Evolutionary conservation across 768 basidiomycete species (phyloP).

Genomic region (Boletus pseudopeckii): DNA sequence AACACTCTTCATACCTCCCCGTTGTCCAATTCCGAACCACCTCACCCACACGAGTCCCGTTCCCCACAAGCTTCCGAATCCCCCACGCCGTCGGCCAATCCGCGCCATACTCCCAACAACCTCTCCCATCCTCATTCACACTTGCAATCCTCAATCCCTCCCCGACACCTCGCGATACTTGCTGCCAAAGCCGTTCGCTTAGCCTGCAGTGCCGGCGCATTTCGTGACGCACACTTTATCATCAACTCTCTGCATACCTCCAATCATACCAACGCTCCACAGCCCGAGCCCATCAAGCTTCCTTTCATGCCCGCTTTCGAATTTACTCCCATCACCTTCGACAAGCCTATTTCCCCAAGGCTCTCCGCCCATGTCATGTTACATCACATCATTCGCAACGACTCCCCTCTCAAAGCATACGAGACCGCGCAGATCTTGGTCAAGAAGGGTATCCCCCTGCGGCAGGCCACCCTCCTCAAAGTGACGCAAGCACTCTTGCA

Average conservation of each 20-base stretch:
- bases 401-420: slow-evolving; percentile 46
- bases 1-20: not conserved
- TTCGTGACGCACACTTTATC: slow-evolving; percentile 52
- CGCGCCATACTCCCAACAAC: not conserved
- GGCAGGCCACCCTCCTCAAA: slow-evolving; percentile 46
- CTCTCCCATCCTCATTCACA: not conserved
- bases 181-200: slow-evolving; percentile 53
- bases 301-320: slow-evolving; percentile 27
- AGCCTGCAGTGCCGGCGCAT: slow-evolving; percentile 39
- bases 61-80: not conserved
- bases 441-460: slow-evolving; percentile 48
- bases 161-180: slow-evolving; percentile 24
- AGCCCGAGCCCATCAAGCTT: slow-evolving; percentile 9
- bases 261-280: slow-evolving; percentile 17
- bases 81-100: not conserved
- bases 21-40: not conserved
- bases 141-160: not conserved
- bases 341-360: slow-evolving; percentile 50
- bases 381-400: slow-evolving; percentile 58
- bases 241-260: slow-evolving; percentile 57
- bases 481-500: slow-evolving; percentile 26
- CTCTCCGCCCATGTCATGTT: slow-evolving; percentile 62
- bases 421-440: slow-evolving; percentile 52
- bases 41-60: not conserved
- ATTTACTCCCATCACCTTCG: slow-evolving; percentile 47